phyloP scores from a whole-genome alignment of 2,329 filamentous ascomycete genomes.

The Pseudogymnoascus sp. region DNA sequence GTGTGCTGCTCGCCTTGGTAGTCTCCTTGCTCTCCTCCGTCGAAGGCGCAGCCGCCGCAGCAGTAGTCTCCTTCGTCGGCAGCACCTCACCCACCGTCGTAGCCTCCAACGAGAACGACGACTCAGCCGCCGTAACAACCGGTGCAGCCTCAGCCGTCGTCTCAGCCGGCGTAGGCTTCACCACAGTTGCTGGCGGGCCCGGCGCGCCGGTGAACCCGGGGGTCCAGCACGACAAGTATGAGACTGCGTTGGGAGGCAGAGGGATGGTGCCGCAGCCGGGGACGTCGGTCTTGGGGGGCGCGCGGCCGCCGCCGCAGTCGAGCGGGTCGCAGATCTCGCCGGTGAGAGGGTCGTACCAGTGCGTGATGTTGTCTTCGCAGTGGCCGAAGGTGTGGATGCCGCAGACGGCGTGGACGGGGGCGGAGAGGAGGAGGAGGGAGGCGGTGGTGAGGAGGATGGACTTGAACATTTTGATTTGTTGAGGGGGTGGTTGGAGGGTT shows the following conservation, averaged over 20 bases:
- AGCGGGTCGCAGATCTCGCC: constrained; percentile 21
- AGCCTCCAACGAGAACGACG: no score
- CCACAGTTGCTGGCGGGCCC: background rate
- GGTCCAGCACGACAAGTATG: background rate
- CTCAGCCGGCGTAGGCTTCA: background rate
- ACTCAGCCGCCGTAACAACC: background rate
- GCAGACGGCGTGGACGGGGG: background rate
- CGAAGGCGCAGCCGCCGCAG: background rate
- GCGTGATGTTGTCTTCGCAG: constrained; percentile 16
- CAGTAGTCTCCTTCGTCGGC: background rate
- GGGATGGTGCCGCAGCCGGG: constrained; percentile 1
- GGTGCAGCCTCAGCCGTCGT: background rate
- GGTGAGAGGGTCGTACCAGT: constrained; percentile 19
- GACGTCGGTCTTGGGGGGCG: background rate
- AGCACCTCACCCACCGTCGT: background rate
- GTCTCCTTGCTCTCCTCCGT: no score
- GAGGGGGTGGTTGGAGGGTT: background rate
- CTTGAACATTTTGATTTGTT: constrained; percentile 7
- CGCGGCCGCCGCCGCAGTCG: constrained; percentile 20
- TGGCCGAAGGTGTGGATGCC: background rate
- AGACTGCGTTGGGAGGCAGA: background rate
- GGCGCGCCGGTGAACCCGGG: background rate
- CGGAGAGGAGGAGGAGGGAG: background rate
- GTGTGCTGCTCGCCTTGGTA: background rate
- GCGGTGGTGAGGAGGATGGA: background rate